Conservation (phyloP, 2,329 filamentous ascomycete genomes). For the Mycosphaerella sp. region DNA sequence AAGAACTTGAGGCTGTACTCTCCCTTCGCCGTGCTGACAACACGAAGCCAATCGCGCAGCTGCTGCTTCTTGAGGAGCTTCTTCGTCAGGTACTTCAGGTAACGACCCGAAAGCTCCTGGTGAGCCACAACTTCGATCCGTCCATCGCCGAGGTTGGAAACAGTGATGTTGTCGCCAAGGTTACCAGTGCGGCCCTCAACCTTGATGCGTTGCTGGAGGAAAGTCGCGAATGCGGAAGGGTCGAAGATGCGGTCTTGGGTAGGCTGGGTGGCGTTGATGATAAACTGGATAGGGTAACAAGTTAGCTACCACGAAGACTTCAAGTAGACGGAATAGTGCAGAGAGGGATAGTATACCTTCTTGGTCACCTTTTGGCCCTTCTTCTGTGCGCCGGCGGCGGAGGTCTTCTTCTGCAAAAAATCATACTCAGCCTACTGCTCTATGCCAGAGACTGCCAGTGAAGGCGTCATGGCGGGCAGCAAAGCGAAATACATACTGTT, state of each 20-base stretch:
- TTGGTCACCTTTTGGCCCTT: slow-evolving; percentile 69
- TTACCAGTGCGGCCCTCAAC: slow-evolving; percentile 97
- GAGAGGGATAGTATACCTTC: slow-evolving; percentile 54
- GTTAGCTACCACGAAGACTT: background rate
- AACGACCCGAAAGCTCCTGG: slow-evolving; percentile 96
- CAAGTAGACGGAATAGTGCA: background rate
- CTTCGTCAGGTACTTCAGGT: slow-evolving; percentile 99
- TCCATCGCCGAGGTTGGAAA: slow-evolving; percentile 87
- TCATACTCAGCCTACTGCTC: slow-evolving; percentile 79
- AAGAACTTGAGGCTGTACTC: slow-evolving; percentile 99
- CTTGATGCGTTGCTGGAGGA: slow-evolving; percentile 99
- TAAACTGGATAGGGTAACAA: slow-evolving; percentile 57
- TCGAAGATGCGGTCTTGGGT: slow-evolving; percentile 99
- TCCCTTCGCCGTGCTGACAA: slow-evolving; percentile 95
- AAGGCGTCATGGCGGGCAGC: slow-evolving; percentile 69
- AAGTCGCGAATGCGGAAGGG: slow-evolving; percentile 97
- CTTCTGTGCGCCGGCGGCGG: slow-evolving; percentile 37
- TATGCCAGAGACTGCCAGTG: slow-evolving; percentile 25
- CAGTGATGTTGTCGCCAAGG: slow-evolving; percentile 87
- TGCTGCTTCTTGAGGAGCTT: slow-evolving; percentile 99
- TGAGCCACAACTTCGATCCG: slow-evolving; percentile 98
- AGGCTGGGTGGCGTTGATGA: slow-evolving; percentile 99
- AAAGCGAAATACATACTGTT: slow-evolving; percentile 93
- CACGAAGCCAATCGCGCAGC: slow-evolving; percentile 99
- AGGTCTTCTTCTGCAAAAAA: slow-evolving; percentile 53